Conservation (phyloP, 2,329 filamentous ascomycete species). For the Epichloe hybrida region DNA sequence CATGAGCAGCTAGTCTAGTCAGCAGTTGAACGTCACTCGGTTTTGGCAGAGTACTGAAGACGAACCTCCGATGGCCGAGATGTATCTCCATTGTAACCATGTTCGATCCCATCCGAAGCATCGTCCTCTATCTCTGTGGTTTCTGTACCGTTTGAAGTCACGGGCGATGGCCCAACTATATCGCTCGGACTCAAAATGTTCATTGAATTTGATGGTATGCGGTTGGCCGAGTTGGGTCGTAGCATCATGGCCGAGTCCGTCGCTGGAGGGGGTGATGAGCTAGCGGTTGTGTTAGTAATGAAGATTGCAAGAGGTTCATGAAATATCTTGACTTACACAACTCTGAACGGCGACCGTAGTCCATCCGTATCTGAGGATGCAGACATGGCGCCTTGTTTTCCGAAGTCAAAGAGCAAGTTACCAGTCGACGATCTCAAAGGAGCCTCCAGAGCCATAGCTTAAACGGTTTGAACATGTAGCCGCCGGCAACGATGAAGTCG, state of each 20-base stretch:
- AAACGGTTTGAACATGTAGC: neutral
- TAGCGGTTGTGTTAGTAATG: slow-evolving; percentile 7
- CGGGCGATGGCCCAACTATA: slow-evolving; percentile 67
- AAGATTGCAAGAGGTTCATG: slow-evolving; percentile 1
- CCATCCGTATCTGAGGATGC: slow-evolving; percentile 38
- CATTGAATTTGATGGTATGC: slow-evolving; percentile 37
- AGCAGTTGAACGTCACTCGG: neutral
- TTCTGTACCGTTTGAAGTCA: slow-evolving; percentile 74
- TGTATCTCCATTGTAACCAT: slow-evolving; percentile 10
- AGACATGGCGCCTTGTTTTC: slow-evolving; percentile 39
- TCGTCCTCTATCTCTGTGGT: slow-evolving; percentile 78
- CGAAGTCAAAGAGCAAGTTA: slow-evolving; percentile 24
- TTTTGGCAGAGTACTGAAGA: neutral
- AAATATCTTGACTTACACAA: slow-evolving; percentile 29
- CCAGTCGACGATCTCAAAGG: slow-evolving; percentile 50
- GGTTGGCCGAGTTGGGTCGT: slow-evolving; percentile 36
- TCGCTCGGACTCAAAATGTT: slow-evolving; percentile 50
- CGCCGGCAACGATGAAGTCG: slow-evolving; percentile 1
- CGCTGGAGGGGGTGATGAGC: slow-evolving; percentile 23
- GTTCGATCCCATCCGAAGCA: slow-evolving; percentile 44
- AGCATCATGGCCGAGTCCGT: slow-evolving; percentile 37
- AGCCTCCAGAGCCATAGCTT: slow-evolving; percentile 29
- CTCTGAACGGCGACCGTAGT: slow-evolving; percentile 33
- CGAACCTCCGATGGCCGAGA: slow-evolving; percentile 19
- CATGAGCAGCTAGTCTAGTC: slow-evolving; percentile 31